Percentiles rank a stretch among this genome's conserved stretches.
These are phyloP conservation scores for Russula foetens DNA, from an alignment of 768 basidiomycete genomes.

Conservation along the genomic window DNA sequence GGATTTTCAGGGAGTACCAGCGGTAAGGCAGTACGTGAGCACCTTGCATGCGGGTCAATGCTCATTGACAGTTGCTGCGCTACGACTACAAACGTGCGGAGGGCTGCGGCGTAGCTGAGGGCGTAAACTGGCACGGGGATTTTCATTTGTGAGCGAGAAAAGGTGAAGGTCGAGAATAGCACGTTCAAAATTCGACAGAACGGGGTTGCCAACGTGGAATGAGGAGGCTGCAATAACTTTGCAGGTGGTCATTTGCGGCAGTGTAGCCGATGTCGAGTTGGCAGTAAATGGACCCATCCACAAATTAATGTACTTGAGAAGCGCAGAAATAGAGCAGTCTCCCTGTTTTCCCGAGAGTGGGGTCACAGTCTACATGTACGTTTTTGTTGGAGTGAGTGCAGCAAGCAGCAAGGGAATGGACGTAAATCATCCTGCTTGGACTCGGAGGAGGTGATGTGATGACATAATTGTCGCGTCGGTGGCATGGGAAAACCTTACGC, in stretches of 20 bases:
- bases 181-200: not conserved
- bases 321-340: not conserved
- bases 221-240: not conserved
- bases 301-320: not conserved
- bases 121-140: too few species aligned
- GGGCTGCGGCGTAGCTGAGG: too few species aligned
- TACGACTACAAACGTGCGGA: not conserved
- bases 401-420: too few species aligned
- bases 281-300: not conserved
- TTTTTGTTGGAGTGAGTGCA: too few species aligned
- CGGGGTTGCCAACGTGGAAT: not conserved
- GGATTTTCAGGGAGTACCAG: not conserved
- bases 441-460: not conserved
- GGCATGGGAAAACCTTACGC: constrained; percentile 12
- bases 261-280: not conserved
- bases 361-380: too few species aligned
- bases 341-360: too few species aligned
- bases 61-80: not conserved
- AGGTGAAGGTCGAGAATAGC: not conserved
- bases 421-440: too few species aligned
- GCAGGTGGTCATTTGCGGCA: not conserved
- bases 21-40: not conserved
- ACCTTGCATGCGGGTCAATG: not conserved
- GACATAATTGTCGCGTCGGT: not conserved
- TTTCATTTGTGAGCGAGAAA: too few species aligned